These are phyloP conservation scores for Pseudopediastrum boryanum DNA, from an alignment of 139 green algal species.

Conservation along the genomic window DNA sequence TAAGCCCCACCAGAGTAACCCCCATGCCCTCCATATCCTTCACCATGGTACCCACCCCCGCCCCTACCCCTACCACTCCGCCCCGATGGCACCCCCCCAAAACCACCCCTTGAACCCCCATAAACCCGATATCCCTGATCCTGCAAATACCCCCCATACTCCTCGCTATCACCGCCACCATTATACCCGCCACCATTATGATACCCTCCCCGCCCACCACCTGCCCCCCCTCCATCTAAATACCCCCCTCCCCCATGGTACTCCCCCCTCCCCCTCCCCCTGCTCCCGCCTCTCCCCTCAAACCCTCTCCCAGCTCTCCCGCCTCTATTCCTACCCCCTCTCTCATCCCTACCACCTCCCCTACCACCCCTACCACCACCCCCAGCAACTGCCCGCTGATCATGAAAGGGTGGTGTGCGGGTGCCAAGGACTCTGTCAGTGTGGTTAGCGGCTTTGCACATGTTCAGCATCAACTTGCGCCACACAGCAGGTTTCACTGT, in stretches of 20 bases:
- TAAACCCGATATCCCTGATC: too few species aligned
- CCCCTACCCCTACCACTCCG: too few species aligned
- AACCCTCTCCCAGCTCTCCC: conserved; percentile 3
- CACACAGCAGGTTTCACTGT: conserved; percentile 16
- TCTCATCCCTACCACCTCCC: not conserved
- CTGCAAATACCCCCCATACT: too few species aligned
- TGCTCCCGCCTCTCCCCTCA: not conserved
- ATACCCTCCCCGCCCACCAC: not conserved
- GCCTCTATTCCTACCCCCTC: too few species aligned
- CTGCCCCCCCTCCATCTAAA: not conserved
- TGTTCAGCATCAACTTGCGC: conserved; percentile 15
- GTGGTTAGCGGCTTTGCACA: not conserved
- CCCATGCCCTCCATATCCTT: too few species aligned
- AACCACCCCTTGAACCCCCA: too few species aligned
- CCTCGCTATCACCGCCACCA: too few species aligned
- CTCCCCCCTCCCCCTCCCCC: too few species aligned
- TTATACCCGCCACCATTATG: too few species aligned
- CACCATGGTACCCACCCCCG: too few species aligned
- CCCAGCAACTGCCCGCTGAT: not conserved
- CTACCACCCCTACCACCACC: not conserved
- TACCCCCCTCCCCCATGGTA: not conserved
- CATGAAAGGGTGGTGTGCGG: not conserved
- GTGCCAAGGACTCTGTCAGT: conserved; percentile 43
- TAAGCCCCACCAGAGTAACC: too few species aligned
- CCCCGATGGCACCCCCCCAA: too few species aligned